Conservation (phyloP, 441 rosid species). For the Pelargonium cotyledonis region DNA sequence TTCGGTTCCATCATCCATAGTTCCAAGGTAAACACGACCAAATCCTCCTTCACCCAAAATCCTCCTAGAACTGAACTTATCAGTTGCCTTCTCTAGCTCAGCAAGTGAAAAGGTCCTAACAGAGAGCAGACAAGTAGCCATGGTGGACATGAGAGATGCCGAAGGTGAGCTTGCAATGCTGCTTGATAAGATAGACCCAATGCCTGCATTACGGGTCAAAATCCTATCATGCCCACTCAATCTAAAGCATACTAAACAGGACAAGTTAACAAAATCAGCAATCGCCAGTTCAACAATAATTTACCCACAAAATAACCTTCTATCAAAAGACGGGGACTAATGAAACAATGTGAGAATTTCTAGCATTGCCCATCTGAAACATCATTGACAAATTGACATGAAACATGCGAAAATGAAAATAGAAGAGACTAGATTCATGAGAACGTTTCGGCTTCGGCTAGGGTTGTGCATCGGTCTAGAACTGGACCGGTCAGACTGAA, state of each 20-base stretch:
- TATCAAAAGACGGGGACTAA: no score
- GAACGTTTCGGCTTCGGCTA: no score
- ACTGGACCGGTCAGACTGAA: no score
- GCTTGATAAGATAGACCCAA: no score
- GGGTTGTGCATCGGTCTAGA: no score
- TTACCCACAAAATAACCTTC: neutral
- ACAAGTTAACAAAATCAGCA: neutral
- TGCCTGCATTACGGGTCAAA: neutral
- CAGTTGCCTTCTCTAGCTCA: constrained; percentile 72
- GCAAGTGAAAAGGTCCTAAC: constrained; percentile 69
- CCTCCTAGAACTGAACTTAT: constrained; percentile 56
- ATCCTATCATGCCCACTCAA: neutral
- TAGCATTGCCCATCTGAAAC: no score
- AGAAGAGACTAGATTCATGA: no score
- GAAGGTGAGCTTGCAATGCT: constrained; percentile 47
- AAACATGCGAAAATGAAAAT: no score
- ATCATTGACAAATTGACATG: no score
- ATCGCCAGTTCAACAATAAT: neutral
- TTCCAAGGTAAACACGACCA: constrained; percentile 73
- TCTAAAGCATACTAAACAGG: neutral
- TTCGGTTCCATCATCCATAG: constrained; percentile 73
- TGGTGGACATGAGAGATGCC: constrained; percentile 75
- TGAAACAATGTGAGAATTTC: no score
- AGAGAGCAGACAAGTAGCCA: constrained; percentile 68
- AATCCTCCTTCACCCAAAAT: constrained; percentile 93